Evolutionary conservation across 2,329 filamentous ascomycete species (phyloP).

Genomic region (Diplodia seriata): DNA sequence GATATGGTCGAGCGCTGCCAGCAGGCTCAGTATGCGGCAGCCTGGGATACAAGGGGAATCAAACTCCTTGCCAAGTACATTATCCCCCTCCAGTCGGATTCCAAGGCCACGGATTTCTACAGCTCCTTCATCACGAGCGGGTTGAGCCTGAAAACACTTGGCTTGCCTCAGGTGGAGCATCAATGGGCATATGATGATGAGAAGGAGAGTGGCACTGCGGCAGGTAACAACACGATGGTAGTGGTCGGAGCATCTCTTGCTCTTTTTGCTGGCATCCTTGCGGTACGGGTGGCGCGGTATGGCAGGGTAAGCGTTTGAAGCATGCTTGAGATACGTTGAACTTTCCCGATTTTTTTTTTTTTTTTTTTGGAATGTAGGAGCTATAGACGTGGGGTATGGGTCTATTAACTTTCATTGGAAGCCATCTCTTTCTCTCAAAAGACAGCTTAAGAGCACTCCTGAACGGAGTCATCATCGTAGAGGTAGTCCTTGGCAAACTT

Average conservation of each 20-base stretch:
- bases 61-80: background rate
- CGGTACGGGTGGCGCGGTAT: background rate
- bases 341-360: no score
- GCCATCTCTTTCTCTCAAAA: background rate
- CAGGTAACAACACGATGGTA: background rate
- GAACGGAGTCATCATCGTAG: background rate
- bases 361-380: no score
- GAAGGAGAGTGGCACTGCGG: background rate
- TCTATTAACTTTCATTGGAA: background rate
- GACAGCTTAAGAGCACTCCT: slow-evolving; percentile 3
- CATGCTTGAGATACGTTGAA: background rate
- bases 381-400: background rate
- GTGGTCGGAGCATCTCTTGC: slow-evolving; percentile 1
- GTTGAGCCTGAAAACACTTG: background rate
- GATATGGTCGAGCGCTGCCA: slow-evolving; percentile 24
- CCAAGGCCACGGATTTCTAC: slow-evolving; percentile 13
- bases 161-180: background rate
- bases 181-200: slow-evolving; percentile 20
- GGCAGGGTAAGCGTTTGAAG: background rate
- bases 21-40: background rate
- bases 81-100: background rate
- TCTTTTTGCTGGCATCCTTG: slow-evolving; percentile 9
- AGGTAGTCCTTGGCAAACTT: slow-evolving; percentile 33
- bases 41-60: slow-evolving; percentile 3
- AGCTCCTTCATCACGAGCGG: slow-evolving; percentile 19